These are phyloP conservation scores for Croton laevigatus DNA, from an alignment of 441 rosid genomes.

Conservation along the genomic window DNA sequence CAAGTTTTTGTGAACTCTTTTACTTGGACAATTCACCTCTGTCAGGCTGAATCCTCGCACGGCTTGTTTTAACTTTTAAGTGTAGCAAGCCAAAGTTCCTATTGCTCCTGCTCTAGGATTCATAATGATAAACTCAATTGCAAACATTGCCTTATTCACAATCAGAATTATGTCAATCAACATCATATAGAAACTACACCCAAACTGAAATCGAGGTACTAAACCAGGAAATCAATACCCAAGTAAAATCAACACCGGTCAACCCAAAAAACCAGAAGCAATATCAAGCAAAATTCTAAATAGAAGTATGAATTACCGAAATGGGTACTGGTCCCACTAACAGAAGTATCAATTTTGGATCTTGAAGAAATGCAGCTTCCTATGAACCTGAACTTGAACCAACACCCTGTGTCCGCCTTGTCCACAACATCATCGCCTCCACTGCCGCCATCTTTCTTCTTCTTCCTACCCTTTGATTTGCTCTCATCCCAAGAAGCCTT, in stretches of 20 bases:
- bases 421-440: conserved; percentile 30
- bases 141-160: not conserved
- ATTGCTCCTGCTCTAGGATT: not conserved
- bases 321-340: conserved; percentile 56
- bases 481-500: conserved; percentile 36
- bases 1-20: not conserved
- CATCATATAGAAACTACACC: not conserved
- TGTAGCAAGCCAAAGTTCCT: not conserved
- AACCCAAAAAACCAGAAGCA: conserved; percentile 4
- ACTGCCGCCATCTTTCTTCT: conserved; percentile 36
- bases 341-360: conserved; percentile 90
- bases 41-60: not conserved
- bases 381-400: conserved; percentile 73
- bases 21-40: not conserved
- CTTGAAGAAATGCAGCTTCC: conserved; percentile 86
- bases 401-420: conserved; percentile 57
- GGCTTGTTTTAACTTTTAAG: not conserved
- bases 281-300: not conserved
- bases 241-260: not conserved
- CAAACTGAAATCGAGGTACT: not conserved
- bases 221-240: conserved; percentile 2
- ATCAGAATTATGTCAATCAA: not conserved
- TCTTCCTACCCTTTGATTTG: conserved; percentile 51
- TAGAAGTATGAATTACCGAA: conserved; percentile 46
- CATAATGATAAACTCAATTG: not conserved